These are phyloP conservation scores for Zelopaecilomyces penicillatus DNA, from an alignment of 2,329 filamentous ascomycete genomes.

Conservation along the genomic window DNA sequence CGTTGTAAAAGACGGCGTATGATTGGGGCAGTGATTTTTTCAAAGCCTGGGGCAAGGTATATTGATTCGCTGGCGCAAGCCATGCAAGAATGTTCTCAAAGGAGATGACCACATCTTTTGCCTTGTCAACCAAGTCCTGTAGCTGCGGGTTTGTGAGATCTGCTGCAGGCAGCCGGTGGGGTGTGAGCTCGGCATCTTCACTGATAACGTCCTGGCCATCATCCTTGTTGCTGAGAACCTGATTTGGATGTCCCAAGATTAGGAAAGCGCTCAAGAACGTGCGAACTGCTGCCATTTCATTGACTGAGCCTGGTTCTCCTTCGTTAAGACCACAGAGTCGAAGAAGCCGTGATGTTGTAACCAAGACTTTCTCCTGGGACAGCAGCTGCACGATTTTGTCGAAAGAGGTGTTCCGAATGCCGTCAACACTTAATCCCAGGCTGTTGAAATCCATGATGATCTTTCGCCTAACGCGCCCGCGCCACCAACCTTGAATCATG, in stretches of 20 bases:
- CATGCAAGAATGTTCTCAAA: conserved; percentile 67
- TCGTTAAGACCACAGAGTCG: conserved; percentile 63
- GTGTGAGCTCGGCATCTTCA: conserved; percentile 21
- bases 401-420: conserved; percentile 61
- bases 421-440: conserved; percentile 61
- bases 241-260: conserved; percentile 69
- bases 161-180: conserved; percentile 25
- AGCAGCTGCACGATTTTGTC: conserved; percentile 65
- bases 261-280: conserved; percentile 75
- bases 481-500: conserved; percentile 65
- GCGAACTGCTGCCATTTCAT: conserved; percentile 61
- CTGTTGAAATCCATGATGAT: conserved; percentile 57
- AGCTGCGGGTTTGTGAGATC: conserved; percentile 54
- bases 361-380: conserved; percentile 56
- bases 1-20: conserved; percentile 67
- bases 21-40: conserved; percentile 56
- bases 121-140: conserved; percentile 68
- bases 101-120: conserved; percentile 66
- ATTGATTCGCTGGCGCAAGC: conserved; percentile 57
- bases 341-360: conserved; percentile 58
- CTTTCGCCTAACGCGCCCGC: conserved; percentile 46
- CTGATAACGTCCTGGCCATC: conserved; percentile 50
- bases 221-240: conserved; percentile 68
- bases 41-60: conserved; percentile 54
- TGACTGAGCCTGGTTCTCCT: conserved; percentile 51